Percentiles rank a stretch among this genome's conserved stretches.
phyloP scores from a whole-genome alignment of 345 rosid genomes.

The Pelargonium nanum region DNA sequence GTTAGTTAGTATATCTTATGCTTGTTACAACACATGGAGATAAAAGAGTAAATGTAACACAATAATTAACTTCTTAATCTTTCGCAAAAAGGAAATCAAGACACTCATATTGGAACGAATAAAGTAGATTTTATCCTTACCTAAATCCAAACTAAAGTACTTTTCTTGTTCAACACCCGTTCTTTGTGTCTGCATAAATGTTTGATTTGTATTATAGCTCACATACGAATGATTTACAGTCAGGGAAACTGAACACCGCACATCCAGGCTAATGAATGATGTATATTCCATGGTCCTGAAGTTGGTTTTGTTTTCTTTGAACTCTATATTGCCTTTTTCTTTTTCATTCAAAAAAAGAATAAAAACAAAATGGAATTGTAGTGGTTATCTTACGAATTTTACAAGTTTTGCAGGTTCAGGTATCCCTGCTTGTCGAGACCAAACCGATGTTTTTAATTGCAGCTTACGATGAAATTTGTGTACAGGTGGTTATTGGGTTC shows the following conservation, averaged over 20 bases:
- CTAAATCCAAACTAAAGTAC: too few species aligned
- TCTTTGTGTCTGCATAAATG: background rate
- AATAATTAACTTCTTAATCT: too few species aligned
- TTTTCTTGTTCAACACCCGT: too few species aligned
- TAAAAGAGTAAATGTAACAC: too few species aligned
- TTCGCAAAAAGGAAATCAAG: too few species aligned
- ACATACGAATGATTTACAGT: conserved; percentile 16
- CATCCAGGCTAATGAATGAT: background rate
- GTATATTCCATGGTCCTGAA: background rate
- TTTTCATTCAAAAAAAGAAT: background rate
- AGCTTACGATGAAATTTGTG: conserved; percentile 25
- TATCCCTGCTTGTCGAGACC: conserved; percentile 29
- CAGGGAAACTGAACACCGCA: conserved; percentile 13
- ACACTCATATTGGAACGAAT: too few species aligned
- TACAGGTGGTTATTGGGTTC: conserved; percentile 21
- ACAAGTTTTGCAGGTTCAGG: conserved; percentile 43
- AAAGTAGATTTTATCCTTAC: too few species aligned
- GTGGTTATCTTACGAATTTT: background rate
- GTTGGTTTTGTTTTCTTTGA: conserved; percentile 16
- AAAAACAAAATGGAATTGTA: background rate
- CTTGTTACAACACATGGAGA: too few species aligned
- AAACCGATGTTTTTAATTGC: conserved; percentile 13
- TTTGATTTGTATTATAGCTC: background rate
- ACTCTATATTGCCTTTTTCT: background rate
- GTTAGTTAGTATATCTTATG: too few species aligned